Percentiles rank a stretch among this genome's conserved stretches.
Conservation (phyloP, 2,329 filamentous ascomycete genomes). For the Exophiala bonariae region DNA sequence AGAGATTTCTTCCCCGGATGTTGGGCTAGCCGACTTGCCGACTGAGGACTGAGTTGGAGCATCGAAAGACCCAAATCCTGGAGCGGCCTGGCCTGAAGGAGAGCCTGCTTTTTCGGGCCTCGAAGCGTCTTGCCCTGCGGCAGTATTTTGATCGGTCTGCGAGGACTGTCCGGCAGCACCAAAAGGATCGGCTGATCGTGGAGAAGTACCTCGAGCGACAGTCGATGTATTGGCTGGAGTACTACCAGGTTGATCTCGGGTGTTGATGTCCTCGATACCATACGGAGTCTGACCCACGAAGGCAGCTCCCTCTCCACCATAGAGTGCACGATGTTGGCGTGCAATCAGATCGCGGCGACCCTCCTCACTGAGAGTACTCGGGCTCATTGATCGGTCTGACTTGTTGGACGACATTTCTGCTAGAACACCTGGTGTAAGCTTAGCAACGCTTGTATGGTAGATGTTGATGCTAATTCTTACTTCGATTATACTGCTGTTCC, state of each 20-base stretch:
- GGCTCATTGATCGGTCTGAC: conserved; percentile 82
- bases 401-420: conserved; percentile 73
- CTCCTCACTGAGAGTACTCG: conserved; percentile 86
- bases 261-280: conserved; percentile 67
- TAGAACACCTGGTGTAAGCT: conserved; percentile 57
- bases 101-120: conserved; percentile 62
- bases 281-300: conserved; percentile 69
- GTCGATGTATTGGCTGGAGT: conserved; percentile 44
- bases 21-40: conserved; percentile 83
- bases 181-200: conserved; percentile 74
- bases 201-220: conserved; percentile 72
- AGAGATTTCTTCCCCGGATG: conserved; percentile 70
- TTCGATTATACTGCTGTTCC: conserved; percentile 99
- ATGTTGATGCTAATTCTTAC: conserved; percentile 49
- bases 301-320: conserved; percentile 69
- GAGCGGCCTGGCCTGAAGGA: conserved; percentile 50
- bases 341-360: conserved; percentile 94
- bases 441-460: conserved; percentile 29
- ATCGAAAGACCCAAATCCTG: conserved; percentile 63
- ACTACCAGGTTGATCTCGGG: conserved; percentile 66
- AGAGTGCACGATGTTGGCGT: conserved; percentile 90
- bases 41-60: conserved; percentile 63
- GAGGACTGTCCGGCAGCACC: conserved; percentile 43
- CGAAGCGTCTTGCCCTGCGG: conserved; percentile 17
- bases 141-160: conserved; percentile 7